Base-by-base conservation (phyloP, 371 early-diverging fungal genomes). In the Mortierella sp. region DNA sequence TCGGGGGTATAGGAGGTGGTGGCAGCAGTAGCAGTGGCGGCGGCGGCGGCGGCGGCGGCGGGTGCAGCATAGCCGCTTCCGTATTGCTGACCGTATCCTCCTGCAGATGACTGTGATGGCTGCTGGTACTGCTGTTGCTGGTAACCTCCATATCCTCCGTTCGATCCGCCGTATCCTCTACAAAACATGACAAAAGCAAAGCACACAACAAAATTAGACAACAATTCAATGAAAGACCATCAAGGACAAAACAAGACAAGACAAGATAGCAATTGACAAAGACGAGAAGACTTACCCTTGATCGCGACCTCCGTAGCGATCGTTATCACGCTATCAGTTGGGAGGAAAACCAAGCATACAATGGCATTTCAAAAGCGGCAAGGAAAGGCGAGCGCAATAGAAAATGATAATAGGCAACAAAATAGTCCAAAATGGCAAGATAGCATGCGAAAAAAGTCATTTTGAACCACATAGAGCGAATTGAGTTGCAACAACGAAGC, bases 81-180 rank as follows among this genome's bases (percentile, higher is more conserved):
- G 70, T 80, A 85, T 58, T 76, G 70, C 26, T 79, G 80, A 19
- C 90, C 86, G 69, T 81, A 79, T 58, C 85, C 78, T 50, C 73
- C 68, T 14, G 73, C 50, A 24, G 77, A 52, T 8, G 73, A 45
- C 29, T 55, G 66, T 41, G 66, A 44, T 52, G 65, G 63, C 65
- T 73, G 70, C 53, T 83, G 79, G 63, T 84, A 77, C 73, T 80
- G 70, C 74, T 79, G 73, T 68, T 73, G 55, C 39, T 81, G 74
- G 61, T n/a, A n/a, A n/a, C 85, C 79, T 34, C 77, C 58, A 67
- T 68, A 68, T 73, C 68, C 68, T 40, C 68, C 53, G 26, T 41
- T 24, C n/a, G 48, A 58, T 58, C 37, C 61, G 31, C 61, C 61
- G 34, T 58, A 58, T 58, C 37, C 61, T 19, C 61, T 58, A 58